These are phyloP conservation scores for Exobasidium cylindrosporum DNA, from an alignment of 1,284 basidiomycete genomes.

Conservation along the genomic window DNA sequence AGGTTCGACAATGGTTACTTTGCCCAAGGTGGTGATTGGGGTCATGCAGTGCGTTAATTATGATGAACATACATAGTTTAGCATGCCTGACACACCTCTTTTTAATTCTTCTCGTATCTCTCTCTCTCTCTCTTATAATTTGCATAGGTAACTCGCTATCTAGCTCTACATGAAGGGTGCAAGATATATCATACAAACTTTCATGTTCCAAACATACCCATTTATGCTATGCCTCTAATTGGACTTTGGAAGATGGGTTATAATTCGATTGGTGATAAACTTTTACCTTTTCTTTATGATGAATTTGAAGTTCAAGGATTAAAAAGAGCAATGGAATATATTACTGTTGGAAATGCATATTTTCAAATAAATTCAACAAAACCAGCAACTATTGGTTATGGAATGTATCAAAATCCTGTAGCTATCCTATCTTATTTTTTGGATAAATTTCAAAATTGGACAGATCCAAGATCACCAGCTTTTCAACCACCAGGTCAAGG, in stretches of 20 bases:
- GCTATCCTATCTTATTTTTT: constrained; percentile 18
- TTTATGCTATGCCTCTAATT: constrained; percentile 22
- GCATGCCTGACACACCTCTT: background rate
- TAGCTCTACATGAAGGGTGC: constrained; percentile 32
- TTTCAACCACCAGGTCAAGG: constrained; percentile 21
- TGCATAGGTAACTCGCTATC: constrained; percentile 25
- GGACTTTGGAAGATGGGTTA: constrained; percentile 19
- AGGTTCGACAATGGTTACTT: constrained; percentile 28
- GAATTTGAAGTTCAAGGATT: constrained; percentile 21
- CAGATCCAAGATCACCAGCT: constrained; percentile 36
- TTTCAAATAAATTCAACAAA: constrained; percentile 16
- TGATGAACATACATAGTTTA: too few relatives aligned
- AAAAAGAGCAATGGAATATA: constrained; percentile 21
- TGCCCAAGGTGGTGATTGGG: constrained; percentile 47
- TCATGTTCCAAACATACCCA: constrained; percentile 24
- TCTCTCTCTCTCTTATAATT: background rate
- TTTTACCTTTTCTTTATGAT: constrained; percentile 21
- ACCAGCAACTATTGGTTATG: constrained; percentile 21
- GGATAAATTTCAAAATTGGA: constrained; percentile 39
- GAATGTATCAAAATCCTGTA: constrained; percentile 18
- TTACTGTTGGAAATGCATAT: constrained; percentile 22
- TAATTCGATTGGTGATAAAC: constrained; percentile 8
- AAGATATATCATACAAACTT: constrained; percentile 41
- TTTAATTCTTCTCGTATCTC: background rate
- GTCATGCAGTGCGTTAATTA: constrained; percentile 18